A percentile compares a stretch with the other conserved stretches of the same genome.
Conservation (phyloP, 306 rosid genomes). For the Cicer judaicum region DNA sequence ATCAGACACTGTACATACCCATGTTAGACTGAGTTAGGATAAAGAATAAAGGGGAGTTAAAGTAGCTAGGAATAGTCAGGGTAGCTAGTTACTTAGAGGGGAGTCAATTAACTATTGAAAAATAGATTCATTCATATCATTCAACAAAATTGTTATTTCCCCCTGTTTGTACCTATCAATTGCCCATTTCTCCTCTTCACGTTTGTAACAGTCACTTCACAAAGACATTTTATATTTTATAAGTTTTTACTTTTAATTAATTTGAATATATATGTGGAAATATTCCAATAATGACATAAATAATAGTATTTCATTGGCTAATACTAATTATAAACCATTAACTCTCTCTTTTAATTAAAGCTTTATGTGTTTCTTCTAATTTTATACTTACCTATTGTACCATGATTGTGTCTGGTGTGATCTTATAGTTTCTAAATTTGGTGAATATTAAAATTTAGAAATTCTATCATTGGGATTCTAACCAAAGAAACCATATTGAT, state of each 20-base stretch:
- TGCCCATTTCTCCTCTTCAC: neutral
- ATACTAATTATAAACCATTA: neutral
- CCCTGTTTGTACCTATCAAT: neutral
- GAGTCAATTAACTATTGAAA: neutral
- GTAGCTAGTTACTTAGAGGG: neutral
- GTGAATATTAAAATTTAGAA: neutral
- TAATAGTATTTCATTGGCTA: neutral
- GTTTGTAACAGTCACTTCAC: neutral
- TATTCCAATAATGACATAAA: neutral
- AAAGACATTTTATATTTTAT: neutral
- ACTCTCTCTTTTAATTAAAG: neutral
- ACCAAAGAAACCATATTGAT: too few species aligned
- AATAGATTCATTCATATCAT: constrained; percentile 7
- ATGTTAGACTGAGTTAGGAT: neutral
- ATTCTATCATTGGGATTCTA: too few species aligned
- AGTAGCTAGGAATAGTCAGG: neutral
- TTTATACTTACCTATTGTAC: neutral
- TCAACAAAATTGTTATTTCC: neutral
- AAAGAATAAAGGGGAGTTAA: neutral
- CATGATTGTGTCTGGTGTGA: neutral
- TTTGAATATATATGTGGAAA: neutral
- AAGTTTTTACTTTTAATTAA: neutral
- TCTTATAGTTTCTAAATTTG: neutral
- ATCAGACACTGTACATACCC: neutral
- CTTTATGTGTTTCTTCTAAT: neutral